A percentile compares a stretch with the other conserved stretches of the same genome.
phyloP scores from a whole-genome alignment of 768 basidiomycete genomes.

The Peribolospora kevripleyi region DNA sequence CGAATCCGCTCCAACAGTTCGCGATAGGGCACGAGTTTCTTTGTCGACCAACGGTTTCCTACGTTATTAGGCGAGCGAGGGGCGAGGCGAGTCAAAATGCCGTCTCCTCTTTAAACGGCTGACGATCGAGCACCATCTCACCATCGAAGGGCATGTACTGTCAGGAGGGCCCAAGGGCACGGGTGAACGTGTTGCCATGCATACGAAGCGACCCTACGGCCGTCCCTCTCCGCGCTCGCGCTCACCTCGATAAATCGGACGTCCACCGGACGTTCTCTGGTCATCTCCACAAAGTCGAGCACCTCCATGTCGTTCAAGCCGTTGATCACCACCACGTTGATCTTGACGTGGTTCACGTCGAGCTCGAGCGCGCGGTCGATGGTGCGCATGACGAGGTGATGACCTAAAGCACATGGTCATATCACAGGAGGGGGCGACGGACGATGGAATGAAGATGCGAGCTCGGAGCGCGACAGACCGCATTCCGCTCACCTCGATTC shows the following conservation, averaged over 20 bases:
- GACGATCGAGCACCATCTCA: slow-evolving; percentile 15
- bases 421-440: background rate
- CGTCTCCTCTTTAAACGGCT: background rate
- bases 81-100: background rate
- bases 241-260: slow-evolving; percentile 53
- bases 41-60: slow-evolving; percentile 68
- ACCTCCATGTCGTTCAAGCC: slow-evolving; percentile 63
- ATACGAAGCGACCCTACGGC: too few relatives aligned
- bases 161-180: too few relatives aligned
- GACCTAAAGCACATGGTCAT: slow-evolving; percentile 22
- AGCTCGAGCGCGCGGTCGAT: slow-evolving; percentile 35
- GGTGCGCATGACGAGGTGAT: slow-evolving; percentile 45
- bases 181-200: too few relatives aligned
- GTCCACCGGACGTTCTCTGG: slow-evolving; percentile 35
- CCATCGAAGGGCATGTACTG: slow-evolving; percentile 76
- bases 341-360: slow-evolving; percentile 37
- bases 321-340: slow-evolving; percentile 63
- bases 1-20: slow-evolving; percentile 34
- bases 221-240: too few relatives aligned
- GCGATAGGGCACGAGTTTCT: slow-evolving; percentile 56
- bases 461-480: background rate
- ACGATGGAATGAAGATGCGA: background rate
- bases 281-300: slow-evolving; percentile 52
- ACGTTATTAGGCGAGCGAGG: background rate
- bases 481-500: slow-evolving; percentile 21